Evolutionary conservation across 441 rosid genomes (phyloP).

Genomic region (Gossypium schwendimanii): DNA sequence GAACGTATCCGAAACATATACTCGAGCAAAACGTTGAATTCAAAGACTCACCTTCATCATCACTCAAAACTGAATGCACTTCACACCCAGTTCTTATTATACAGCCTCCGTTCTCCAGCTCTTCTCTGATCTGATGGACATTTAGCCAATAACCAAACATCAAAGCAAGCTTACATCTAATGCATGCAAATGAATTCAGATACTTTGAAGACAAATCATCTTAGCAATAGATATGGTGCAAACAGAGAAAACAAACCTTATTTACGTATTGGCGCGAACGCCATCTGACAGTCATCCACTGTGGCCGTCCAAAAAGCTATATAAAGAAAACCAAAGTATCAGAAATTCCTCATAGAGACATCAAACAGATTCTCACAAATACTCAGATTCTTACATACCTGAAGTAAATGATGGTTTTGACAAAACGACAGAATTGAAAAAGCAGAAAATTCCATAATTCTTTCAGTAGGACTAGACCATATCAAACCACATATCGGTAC

Average conservation of each 20-base stretch:
- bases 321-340: conserved; percentile 3
- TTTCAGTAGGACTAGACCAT: conserved; percentile 82
- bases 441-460: conserved; percentile 76
- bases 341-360: no score
- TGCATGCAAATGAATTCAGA: neutral
- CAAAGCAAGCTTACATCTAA: neutral
- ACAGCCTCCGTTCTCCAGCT: conserved; percentile 60
- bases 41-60: conserved; percentile 32
- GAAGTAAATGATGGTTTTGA: conserved; percentile 78
- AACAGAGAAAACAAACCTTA: conserved; percentile 34
- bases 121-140: conserved; percentile 45
- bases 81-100: conserved; percentile 49
- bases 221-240: neutral
- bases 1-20: neutral
- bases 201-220: no score
- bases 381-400: conserved; percentile 32
- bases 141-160: neutral
- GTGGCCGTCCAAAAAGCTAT: conserved; percentile 82
- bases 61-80: conserved; percentile 42
- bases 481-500: conserved; percentile 81
- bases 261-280: conserved; percentile 64
- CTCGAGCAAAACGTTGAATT: neutral
- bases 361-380: neutral
- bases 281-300: conserved; percentile 67
- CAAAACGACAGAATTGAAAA: conserved; percentile 81